Conservation (phyloP, 1,284 basidiomycete species). For the Ustilago cynodontis region DNA sequence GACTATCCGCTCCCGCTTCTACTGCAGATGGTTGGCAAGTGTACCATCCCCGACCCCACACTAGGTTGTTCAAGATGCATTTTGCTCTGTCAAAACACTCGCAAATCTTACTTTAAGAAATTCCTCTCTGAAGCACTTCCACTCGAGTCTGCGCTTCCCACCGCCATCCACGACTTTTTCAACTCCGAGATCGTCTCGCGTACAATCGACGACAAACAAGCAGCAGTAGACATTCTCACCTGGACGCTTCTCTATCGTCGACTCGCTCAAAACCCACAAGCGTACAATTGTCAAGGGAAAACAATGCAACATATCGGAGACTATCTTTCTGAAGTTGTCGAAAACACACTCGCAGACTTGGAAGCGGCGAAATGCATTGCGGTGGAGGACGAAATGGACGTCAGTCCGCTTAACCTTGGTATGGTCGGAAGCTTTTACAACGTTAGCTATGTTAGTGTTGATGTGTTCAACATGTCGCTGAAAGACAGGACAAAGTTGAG, state of each 20-base stretch:
- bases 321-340: constrained; percentile 88
- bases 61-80: constrained; percentile 83
- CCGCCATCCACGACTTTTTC: constrained; percentile 90
- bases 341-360: constrained; percentile 89
- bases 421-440: constrained; percentile 75
- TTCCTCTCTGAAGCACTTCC: constrained; percentile 97
- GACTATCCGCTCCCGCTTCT: constrained; percentile 98
- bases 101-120: constrained; percentile 97
- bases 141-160: constrained; percentile 80
- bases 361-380: constrained; percentile 94
- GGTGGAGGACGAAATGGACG: constrained; percentile 76
- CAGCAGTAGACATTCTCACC: constrained; percentile 80
- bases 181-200: constrained; percentile 97
- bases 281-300: constrained; percentile 67
- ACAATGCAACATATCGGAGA: constrained; percentile 66
- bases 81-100: constrained; percentile 94
- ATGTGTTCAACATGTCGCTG: constrained; percentile 94
- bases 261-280: constrained; percentile 84
- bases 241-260: constrained; percentile 97
- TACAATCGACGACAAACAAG: constrained; percentile 81
- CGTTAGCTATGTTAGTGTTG: constrained; percentile 87
- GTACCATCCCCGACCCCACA: constrained; percentile 79
- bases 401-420: constrained; percentile 71
- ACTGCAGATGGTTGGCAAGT: constrained; percentile 97
- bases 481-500: constrained; percentile 98